Base-by-base conservation (phyloP, 2,329 filamentous ascomycete genomes). In the Verticillium dahliae region DNA sequence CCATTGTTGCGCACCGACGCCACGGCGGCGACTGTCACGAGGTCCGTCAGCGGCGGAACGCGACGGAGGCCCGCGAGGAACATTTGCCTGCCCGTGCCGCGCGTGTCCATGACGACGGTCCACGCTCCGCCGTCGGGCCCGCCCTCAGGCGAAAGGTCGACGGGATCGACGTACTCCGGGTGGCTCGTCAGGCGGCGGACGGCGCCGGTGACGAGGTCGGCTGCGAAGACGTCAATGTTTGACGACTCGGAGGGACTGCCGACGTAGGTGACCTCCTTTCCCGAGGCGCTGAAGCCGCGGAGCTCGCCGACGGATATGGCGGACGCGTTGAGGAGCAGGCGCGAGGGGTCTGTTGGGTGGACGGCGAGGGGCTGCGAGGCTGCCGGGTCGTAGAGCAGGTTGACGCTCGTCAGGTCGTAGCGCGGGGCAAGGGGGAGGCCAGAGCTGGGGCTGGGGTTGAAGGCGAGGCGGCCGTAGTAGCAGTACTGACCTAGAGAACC, bases 1-100 rank as follows among this genome's bases (percentile, higher is more conserved):
- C 76, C 74, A 57, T 80, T 79, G 62, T 80, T 80, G 4, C 78
- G 73, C 1, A 71, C 74, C 1, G 75, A 78, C 0, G 75, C 69
- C 1, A 68, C 66, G 1, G 69, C 70, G 1, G 69, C 70, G 1
- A 63, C 64, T 10, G 68, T 64, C 18, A 74, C 59, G 13, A 75
- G 35, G 56, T 78, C 75, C 2, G 69, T 72, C 0, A 78, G 18
- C 0, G 76, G 75, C 1, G 76, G 76, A 1, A 79, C 65, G 11
- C 68, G 63, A 11, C 75, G 73, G 68, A 79, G 67, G 13, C 72
- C 67, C 2, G 68, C 61, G 39, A 70, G 62, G 59, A 69, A 79
- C 71, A 76, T 75, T 57, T 75, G 73, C 3, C 76, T 70, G 4
- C 70, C 63, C 1, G 66, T 73, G 3, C 72, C 73, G 15, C 76